Percentiles rank a stretch among this genome's conserved stretches.
These are phyloP conservation scores for Picea engelmannii DNA, from an alignment of 83 land plant genomes.

Conservation along the genomic window DNA sequence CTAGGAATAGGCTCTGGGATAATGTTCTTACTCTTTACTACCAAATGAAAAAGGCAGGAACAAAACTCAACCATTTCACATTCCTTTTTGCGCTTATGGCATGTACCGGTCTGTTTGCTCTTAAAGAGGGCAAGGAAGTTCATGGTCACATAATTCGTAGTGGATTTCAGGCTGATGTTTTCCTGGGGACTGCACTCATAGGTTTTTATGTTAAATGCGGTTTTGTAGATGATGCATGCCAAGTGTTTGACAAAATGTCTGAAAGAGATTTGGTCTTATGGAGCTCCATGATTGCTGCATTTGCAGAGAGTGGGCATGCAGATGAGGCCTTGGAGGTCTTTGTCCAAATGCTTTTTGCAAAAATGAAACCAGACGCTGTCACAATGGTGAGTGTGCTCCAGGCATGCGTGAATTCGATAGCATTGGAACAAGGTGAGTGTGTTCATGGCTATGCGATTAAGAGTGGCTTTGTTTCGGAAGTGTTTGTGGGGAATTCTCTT, in stretches of 20 bases:
- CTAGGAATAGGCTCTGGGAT: conserved; percentile 14
- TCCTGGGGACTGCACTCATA: neutral
- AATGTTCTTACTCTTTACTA: conserved; percentile 10
- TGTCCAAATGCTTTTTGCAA: too few relatives aligned
- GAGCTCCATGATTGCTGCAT: neutral
- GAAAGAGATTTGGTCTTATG: neutral
- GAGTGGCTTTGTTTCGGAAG: conserved; percentile 24
- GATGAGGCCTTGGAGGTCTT: too few relatives aligned
- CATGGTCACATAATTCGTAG: neutral
- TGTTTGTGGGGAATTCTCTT: conserved; percentile 29
- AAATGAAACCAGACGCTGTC: too few relatives aligned
- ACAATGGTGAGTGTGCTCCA: conserved; percentile 16
- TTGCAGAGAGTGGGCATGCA: neutral
- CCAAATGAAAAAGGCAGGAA: conserved; percentile 14
- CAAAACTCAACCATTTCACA: conserved; percentile 8
- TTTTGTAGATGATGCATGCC: too few relatives aligned
- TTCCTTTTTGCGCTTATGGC: conserved; percentile 18
- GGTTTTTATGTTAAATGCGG: neutral
- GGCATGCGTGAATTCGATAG: conserved; percentile 46
- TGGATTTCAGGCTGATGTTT: neutral
- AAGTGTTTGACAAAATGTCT: conserved; percentile 1
- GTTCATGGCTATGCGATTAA: conserved; percentile 34
- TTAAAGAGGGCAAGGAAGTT: neutral
- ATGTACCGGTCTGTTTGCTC: conserved; percentile 12
- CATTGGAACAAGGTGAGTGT: conserved; percentile 34